Conservation (phyloP, 139 green algal species). For the Zygnema cylindricum region DNA sequence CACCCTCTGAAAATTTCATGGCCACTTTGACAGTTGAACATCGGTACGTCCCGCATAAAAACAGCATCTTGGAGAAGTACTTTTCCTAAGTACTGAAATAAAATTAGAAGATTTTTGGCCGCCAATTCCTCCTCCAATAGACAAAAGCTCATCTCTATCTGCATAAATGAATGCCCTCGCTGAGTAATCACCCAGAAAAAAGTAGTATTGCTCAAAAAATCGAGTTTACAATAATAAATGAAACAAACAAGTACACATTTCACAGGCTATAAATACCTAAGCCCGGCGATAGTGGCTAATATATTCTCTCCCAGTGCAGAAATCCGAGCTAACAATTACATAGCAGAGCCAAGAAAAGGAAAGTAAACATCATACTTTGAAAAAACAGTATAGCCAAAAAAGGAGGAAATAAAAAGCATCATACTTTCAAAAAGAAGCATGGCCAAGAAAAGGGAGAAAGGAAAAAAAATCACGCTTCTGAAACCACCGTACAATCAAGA, state of each 20-base stretch:
- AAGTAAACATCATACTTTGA: background rate
- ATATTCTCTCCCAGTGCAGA: too few species aligned
- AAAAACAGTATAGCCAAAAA: background rate
- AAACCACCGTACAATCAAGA: background rate
- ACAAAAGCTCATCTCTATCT: background rate
- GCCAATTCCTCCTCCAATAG: background rate
- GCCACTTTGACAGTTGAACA: background rate
- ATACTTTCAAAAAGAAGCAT: background rate
- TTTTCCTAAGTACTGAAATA: background rate
- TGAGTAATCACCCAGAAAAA: too few species aligned
- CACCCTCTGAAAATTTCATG: background rate
- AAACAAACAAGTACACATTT: too few species aligned
- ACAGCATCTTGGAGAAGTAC: background rate
- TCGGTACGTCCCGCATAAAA: background rate
- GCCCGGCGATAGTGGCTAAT: too few species aligned
- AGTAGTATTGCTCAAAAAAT: too few species aligned
- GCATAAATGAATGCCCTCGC: too few species aligned
- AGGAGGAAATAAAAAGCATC: background rate
- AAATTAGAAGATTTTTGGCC: background rate
- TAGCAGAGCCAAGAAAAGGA: too few species aligned
- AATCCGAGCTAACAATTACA: too few species aligned
- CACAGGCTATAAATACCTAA: too few species aligned
- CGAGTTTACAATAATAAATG: too few species aligned
- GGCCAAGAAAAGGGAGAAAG: background rate
- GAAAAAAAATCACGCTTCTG: background rate